Base-by-base conservation (phyloP, 306 rosid genomes). In the Clitoria ternatea region DNA sequence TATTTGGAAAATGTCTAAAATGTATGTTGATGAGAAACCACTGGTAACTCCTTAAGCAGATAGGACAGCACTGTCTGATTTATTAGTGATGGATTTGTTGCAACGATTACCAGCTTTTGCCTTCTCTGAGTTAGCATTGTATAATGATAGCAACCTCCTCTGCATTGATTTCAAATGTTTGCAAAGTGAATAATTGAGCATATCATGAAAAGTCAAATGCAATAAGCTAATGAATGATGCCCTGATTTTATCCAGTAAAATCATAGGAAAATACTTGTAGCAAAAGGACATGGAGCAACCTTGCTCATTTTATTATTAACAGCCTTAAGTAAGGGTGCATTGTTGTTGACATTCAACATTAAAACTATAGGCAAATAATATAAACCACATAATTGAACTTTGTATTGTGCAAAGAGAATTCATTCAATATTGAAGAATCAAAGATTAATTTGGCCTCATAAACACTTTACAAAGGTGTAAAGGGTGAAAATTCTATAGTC, bases 141-240 rank as follows among this genome's bases (percentile, higher is more conserved):
- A 61, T 0, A 74, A 68, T 18, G 88, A 85, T 71, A 88, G 73
- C 64, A 86, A 6, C 76, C 11, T 84, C 52, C 71, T 86, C 93
- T 90, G 94, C 47, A 66, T 43, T 10, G 6, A 42, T 44, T 33
- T 18, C 47, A 1, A 8, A 53, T 26, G 27, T 32, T 65, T 22
- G 26, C 32, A 35, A 14, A 66, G 17, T 26, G 18, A 24, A 57
- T 45, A 32, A 1, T 27, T 32, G 20, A 42, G 35, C 2, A 66
- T 18, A 18, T 66, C 32, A 30, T 66, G 60, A 4, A 7, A 56
- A 54, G 32, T 66, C 45, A 55, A 70, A 66, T 48, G 59, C 60
- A 48, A 29, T 32, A 32, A 32, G 7, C 43, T 14, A 57, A 32
- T 15, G 5, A 17, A 66, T 63, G 7, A 47, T 47, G 43, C n/a